A percentile compares a stretch with the other conserved stretches of the same genome.
phyloP scores from a whole-genome alignment of 1,139 yeast species.

The Nakaseomyces nivariensis region DNA sequence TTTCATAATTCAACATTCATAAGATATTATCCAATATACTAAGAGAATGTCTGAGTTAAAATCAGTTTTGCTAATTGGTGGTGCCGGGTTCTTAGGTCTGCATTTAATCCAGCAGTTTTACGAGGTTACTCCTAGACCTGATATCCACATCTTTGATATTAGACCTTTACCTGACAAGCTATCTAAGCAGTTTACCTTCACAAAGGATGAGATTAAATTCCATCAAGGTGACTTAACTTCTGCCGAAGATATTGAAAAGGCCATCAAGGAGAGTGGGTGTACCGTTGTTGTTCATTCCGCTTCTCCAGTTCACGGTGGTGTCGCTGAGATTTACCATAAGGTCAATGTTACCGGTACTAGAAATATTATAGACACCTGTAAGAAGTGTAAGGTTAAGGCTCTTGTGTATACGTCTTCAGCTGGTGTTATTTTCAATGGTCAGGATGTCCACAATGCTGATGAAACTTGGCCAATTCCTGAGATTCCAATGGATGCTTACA shows the following conservation, averaged over 20 bases:
- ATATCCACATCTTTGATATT: conserved; percentile 80
- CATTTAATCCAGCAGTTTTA: conserved; percentile 82
- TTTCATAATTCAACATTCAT: too few relatives aligned
- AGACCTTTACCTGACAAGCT: conserved; percentile 71
- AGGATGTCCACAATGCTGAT: conserved; percentile 80
- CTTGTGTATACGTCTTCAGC: conserved; percentile 94
- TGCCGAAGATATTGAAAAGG: conserved; percentile 53
- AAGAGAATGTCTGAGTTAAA: conserved; percentile 13
- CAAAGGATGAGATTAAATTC: conserved; percentile 44
- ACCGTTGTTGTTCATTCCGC: conserved; percentile 90
- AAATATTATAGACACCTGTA: conserved; percentile 59
- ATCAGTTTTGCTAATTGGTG: conserved; percentile 81
- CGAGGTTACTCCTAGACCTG: conserved; percentile 54
- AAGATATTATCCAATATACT: background rate
- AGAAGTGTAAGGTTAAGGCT: conserved; percentile 45
- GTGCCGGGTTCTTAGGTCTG: conserved; percentile 89
- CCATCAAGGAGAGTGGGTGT: conserved; percentile 51
- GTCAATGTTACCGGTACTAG: conserved; percentile 89
- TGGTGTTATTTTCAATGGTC: conserved; percentile 93
- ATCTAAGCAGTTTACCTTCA: conserved; percentile 66
- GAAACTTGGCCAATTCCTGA: conserved; percentile 91
- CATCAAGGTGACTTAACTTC: conserved; percentile 83
- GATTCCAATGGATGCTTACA: conserved; percentile 92
- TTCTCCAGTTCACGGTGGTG: conserved; percentile 87
- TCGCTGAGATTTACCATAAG: conserved; percentile 68